Percentiles rank a stretch among this genome's conserved stretches.
phyloP scores from a whole-genome alignment of 768 basidiomycete genomes.

The Termitomyces sp. region DNA sequence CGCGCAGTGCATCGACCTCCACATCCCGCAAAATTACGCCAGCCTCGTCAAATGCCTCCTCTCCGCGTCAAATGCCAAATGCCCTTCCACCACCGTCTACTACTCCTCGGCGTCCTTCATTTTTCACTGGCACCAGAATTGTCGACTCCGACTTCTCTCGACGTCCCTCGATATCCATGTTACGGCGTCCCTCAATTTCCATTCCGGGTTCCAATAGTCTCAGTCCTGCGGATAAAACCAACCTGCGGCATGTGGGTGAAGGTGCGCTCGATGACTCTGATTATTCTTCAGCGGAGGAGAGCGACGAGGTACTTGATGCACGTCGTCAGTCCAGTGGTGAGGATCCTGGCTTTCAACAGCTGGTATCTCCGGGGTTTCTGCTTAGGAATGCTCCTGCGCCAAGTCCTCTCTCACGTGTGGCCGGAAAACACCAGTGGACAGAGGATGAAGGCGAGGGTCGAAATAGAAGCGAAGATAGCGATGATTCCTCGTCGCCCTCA shows the following conservation, averaged over 20 bases:
- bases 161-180: conserved; percentile 29
- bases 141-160: conserved; percentile 26
- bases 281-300: conserved; percentile 43
- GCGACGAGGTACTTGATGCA: conserved; percentile 23
- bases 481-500: conserved; percentile 53
- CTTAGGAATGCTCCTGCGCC: conserved; percentile 38
- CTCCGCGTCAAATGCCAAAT: conserved; percentile 40
- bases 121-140: conserved; percentile 33
- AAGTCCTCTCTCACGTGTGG: conserved; percentile 62
- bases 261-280: conserved; percentile 77
- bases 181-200: conserved; percentile 42
- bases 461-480: conserved; percentile 37
- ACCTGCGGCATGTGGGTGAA: conserved; percentile 64
- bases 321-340: conserved; percentile 29
- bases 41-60: conserved; percentile 52
- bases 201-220: conserved; percentile 26
- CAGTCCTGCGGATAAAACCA: conserved; percentile 35
- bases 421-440: conserved; percentile 48
- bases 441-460: conserved; percentile 37
- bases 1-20: conserved; percentile 28
- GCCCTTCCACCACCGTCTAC: conserved; percentile 45
- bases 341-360: conserved; percentile 22
- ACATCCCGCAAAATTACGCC: conserved; percentile 49
- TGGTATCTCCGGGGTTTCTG: conserved; percentile 29
- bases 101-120: conserved; percentile 34